Evolutionary conservation across 2,329 filamentous ascomycete species (phyloP).

Genomic region (Exophiala spinifera): DNA sequence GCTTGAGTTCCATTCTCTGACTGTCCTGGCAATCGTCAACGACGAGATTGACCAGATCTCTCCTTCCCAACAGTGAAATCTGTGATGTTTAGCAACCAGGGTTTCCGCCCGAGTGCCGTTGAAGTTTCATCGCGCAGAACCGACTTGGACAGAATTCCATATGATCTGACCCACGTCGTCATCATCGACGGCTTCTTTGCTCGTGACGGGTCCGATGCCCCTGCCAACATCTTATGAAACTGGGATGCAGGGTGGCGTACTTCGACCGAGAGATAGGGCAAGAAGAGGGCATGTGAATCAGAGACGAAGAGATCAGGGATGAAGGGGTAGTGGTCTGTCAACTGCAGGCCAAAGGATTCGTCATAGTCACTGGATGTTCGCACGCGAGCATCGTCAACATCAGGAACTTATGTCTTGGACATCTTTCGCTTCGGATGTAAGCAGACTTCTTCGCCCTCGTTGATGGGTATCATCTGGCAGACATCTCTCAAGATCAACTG

Average conservation of each 20-base stretch:
- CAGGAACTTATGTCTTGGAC: conserved; percentile 44
- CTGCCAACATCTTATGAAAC: conserved; percentile 48
- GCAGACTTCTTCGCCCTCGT: conserved; percentile 46
- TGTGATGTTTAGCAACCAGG: background rate
- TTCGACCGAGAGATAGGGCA: conserved; percentile 34
- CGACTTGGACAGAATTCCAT: background rate
- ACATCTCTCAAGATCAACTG: conserved; percentile 42
- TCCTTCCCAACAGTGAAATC: background rate
- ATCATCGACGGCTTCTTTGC: conserved; percentile 51
- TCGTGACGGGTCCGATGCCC: conserved; percentile 52
- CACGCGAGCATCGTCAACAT: conserved; percentile 55
- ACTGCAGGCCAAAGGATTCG: conserved; percentile 53
- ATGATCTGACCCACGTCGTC: conserved; percentile 34
- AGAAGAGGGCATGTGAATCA: conserved; percentile 43
- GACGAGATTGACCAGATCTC: background rate
- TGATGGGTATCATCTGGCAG: conserved; percentile 54
- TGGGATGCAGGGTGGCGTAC: conserved; percentile 45
- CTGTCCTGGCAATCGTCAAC: background rate
- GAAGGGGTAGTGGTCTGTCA: conserved; percentile 53
- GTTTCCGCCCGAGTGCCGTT: background rate
- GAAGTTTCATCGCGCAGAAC: background rate
- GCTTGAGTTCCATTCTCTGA: background rate
- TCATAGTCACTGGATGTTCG: conserved; percentile 55
- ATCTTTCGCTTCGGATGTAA: background rate
- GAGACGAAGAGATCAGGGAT: conserved; percentile 50